phyloP scores from a whole-genome alignment of 306 rosid species.

The Prunus kanzakura region DNA sequence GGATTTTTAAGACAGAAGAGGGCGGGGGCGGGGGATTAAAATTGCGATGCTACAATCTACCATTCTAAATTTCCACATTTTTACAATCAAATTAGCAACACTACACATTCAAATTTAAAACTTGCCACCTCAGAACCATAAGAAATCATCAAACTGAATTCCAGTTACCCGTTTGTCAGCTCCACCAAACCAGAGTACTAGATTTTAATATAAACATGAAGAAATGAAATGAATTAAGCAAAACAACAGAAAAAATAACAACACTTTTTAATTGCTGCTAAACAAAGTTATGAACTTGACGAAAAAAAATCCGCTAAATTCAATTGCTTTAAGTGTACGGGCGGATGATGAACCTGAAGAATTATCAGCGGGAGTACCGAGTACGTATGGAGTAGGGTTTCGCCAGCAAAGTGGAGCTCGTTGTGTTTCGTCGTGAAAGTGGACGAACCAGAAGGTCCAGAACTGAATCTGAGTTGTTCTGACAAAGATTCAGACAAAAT shows the following conservation, averaged over 20 bases:
- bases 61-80: conserved; percentile 2
- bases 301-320: conserved; percentile 3
- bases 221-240: background rate
- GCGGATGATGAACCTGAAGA: background rate
- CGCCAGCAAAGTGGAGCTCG: background rate
- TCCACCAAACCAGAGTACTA: background rate
- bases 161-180: conserved; percentile 8
- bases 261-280: background rate
- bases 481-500: background rate
- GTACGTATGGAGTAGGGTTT: conserved; percentile 50
- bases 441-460: conserved; percentile 17
- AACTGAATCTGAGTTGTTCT: conserved; percentile 46
- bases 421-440: conserved; percentile 19
- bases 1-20: background rate
- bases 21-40: background rate
- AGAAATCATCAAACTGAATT: conserved; percentile 13
- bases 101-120: background rate
- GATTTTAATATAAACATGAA: background rate
- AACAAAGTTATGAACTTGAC: background rate
- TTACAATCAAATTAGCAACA: background rate
- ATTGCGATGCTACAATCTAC: background rate
- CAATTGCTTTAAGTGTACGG: background rate
- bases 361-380: conserved; percentile 1
- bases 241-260: background rate
- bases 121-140: background rate